Evolutionary conservation across 495 filamentous ascomycete species (phyloP), one percentile per base, ranked within the genome.

Genomic region (Achaetomiella virescens): DNA sequence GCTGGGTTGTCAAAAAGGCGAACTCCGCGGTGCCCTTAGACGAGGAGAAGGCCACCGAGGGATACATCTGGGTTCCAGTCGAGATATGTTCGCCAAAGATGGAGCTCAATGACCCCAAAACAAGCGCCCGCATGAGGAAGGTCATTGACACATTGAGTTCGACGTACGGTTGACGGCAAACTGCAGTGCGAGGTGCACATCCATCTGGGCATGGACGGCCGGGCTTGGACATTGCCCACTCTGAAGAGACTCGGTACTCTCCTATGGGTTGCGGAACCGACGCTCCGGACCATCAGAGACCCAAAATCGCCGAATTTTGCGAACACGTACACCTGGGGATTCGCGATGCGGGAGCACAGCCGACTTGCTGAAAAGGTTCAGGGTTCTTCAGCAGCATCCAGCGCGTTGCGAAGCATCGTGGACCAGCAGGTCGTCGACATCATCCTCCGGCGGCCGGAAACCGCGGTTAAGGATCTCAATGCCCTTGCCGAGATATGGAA

Each of bases 1-100:
- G 53, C 38, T 70, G 67, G 67, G 66, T 70, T 11, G 66, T 70
- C 20, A 70, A 70, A 46, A 66, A 63, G 42, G 66, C 67, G 2
- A 64, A 66, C 48, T 70, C 67, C 31, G 66, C 60, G 3, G 58
- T 57, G 41, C 61, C 63, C 5, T 18, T 50, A 21, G 52, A 51
- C 6, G 55, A 55, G n/a, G 61, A 68, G 45, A 42, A 25, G 44
- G 10, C 33, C 3, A 29, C 43, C 17, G 7, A 48, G 22, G 58
- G 58, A 25, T 64, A 68, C 17, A 20, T 54, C 11, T 68, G 66
- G 66, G 64, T 66, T 10, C 44, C 67, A 9, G 59, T 65, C 36
- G 67, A 70, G 47, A 57, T 68, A n/a, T 57, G 54, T 43, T 70
- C 67, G 22, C 67, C 66, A 17, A 64, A 59, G 54, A 46, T 65